These are phyloP conservation scores for Parasitella parasitica DNA, from an alignment of 371 early-diverging fungal species.

Conservation along the genomic window DNA sequence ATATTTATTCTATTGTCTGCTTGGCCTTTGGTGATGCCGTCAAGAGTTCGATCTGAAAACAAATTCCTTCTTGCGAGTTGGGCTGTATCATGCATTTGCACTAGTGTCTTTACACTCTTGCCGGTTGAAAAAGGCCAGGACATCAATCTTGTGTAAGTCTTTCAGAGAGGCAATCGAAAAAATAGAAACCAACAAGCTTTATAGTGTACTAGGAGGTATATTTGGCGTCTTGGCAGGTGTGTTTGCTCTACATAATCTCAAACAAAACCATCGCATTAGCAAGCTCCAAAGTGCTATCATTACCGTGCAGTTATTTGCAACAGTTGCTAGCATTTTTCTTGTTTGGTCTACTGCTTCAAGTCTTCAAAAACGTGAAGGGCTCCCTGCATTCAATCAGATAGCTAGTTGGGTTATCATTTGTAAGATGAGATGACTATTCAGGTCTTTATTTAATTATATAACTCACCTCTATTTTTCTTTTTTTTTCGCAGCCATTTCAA, in stretches of 20 bases:
- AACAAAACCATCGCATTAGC: conserved; percentile 3
- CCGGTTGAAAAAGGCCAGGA: conserved; percentile 87
- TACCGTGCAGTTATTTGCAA: conserved; percentile 25
- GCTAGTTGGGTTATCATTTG: conserved; percentile 71
- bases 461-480: neutral
- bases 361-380: conserved; percentile 57
- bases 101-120: conserved; percentile 81
- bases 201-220: conserved; percentile 28
- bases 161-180: neutral
- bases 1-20: conserved; percentile 49
- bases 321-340: conserved; percentile 37
- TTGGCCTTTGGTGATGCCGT: conserved; percentile 69
- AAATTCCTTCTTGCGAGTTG: conserved; percentile 52
- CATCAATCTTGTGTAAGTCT: conserved; percentile 68
- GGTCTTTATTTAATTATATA: too few species aligned
- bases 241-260: conserved; percentile 1
- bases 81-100: conserved; percentile 65
- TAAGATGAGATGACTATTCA: too few species aligned
- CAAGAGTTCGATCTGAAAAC: conserved; percentile 40
- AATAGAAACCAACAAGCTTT: neutral
- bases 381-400: conserved; percentile 70
- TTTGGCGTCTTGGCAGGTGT: conserved; percentile 6
- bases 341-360: conserved; percentile 57
- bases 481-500: conserved; percentile 48
- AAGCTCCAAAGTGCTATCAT: neutral